A percentile compares a stretch with the other conserved stretches of the same genome.
phyloP scores from a whole-genome alignment of 2,329 filamentous ascomycete genomes.

The Remersonia thermophila region DNA sequence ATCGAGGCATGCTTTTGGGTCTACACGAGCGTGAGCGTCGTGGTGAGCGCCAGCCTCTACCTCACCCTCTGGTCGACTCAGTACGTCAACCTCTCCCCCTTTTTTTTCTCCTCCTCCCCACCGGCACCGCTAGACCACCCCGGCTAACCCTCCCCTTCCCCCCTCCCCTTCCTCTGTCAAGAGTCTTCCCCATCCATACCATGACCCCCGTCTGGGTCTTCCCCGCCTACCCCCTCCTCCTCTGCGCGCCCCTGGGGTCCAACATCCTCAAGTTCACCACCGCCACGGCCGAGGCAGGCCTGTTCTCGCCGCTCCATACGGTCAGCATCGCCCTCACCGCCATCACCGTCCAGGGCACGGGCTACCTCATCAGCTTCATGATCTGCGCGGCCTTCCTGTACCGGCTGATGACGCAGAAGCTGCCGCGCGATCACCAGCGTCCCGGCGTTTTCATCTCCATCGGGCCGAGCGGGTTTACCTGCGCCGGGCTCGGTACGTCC shows the following conservation, averaged over 20 bases:
- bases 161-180: constrained; percentile 17
- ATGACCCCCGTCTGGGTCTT: constrained; percentile 90
- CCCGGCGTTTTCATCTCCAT: constrained; percentile 81
- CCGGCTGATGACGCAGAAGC: constrained; percentile 76
- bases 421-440: constrained; percentile 61
- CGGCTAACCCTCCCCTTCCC: background rate
- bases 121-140: background rate
- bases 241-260: constrained; percentile 61
- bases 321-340: constrained; percentile 37
- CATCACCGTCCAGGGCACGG: constrained; percentile 40
- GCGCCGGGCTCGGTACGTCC: constrained; percentile 30
- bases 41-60: constrained; percentile 60
- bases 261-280: constrained; percentile 33
- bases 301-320: constrained; percentile 25
- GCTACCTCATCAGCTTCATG: constrained; percentile 54
- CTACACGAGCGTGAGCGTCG: constrained; percentile 54
- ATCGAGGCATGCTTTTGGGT: constrained; percentile 65
- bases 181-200: constrained; percentile 53
- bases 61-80: constrained; percentile 56
- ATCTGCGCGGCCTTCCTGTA: constrained; percentile 78
- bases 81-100: constrained; percentile 25
- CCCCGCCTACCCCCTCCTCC: constrained; percentile 67
- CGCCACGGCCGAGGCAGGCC: constrained; percentile 8
- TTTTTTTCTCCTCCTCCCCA: background rate
- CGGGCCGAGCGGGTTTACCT: constrained; percentile 55